Evolutionary conservation across 225 moss, liverwort and hornwort genomes (phyloP), one percentile per base, ranked within the genome.

Genomic region (Asterella californica): DNA sequence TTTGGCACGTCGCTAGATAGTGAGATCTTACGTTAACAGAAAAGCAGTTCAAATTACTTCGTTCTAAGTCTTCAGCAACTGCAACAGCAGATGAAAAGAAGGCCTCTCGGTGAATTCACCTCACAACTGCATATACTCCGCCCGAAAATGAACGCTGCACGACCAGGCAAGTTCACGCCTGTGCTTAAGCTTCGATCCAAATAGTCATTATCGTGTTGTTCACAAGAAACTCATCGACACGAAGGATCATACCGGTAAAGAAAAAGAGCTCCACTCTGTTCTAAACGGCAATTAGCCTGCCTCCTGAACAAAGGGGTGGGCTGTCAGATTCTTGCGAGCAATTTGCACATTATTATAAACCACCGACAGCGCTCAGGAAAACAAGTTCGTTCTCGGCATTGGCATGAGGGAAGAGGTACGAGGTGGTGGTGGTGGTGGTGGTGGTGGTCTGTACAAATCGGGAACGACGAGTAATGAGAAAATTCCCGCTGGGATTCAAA

Each of bases 401-500:
- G 57, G 57, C 57, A 61, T 61, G 61, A 61, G 34, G 34, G 67
- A 67, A 33, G 10, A 67, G 29, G 15, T 67, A 30, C 33, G 65
- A 65, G 15, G 65, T 12, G 29, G 15, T 15, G 17, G 18, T 36
- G 15, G 42, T 42, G 4, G 42, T 42, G 42, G 42, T 42, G n/a
- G n/a, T n/a, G n/a, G n/a, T n/a, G n/a, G n/a, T n/a, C n/a, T 33
- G 30, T 65, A 14, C 65, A 65, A 65, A 65, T 32, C 1, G 32
- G 34, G 34, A 36, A 67, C 17, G 67, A 67, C 17, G 67, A 29
- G 36, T 36, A 29, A 67, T 11, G 4, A 19, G 67, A 14, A 27
- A 17, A 36, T 67, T 67, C 67, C 67, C 67, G 67, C 67, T 67
- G 67, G 67, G 67, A 67, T 67, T 67, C 67, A 67, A 67, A 67